A percentile compares a stretch with the other conserved stretches of the same genome.
phyloP scores from a whole-genome alignment of 208 protist species.

The Crithidia fasciculata region DNA sequence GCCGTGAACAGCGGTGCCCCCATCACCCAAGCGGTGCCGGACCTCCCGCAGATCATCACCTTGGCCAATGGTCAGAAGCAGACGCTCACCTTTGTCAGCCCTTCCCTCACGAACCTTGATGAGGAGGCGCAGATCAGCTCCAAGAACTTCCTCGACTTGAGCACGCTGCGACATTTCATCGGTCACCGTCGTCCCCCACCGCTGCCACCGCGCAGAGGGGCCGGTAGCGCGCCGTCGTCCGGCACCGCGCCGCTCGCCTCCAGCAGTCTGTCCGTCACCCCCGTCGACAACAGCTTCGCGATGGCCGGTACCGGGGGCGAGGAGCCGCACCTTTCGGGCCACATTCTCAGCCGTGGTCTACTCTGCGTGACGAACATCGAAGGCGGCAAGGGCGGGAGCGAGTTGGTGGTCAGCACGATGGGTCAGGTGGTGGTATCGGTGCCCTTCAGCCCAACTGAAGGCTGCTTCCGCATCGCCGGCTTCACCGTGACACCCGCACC shows the following conservation, averaged over 20 bases:
- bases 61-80: constrained; percentile 32
- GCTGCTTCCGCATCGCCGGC: constrained; percentile 63
- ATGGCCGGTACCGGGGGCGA: constrained; percentile 11
- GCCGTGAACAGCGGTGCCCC: constrained; percentile 43
- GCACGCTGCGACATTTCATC: constrained; percentile 54
- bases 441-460: constrained; percentile 48
- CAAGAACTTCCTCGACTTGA: constrained; percentile 59
- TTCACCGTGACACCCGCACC: constrained; percentile 66
- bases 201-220: constrained; percentile 2
- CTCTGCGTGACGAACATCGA: constrained; percentile 45
- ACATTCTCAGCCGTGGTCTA: constrained; percentile 78
- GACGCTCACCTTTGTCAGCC: constrained; percentile 25
- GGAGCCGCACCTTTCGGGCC: constrained; percentile 38
- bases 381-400: constrained; percentile 28
- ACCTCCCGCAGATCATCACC: constrained; percentile 65
- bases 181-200: constrained; percentile 9
- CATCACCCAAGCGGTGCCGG: constrained; percentile 57
- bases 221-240: constrained; percentile 1
- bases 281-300: constrained; percentile 25
- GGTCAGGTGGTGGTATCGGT: constrained; percentile 75
- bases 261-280: constrained; percentile 31
- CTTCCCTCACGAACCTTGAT: constrained; percentile 1
- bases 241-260: constrained; percentile 8
- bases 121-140: constrained; percentile 29
- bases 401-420: constrained; percentile 84